Conservation (phyloP, 2,329 filamentous ascomycete genomes). For the Coniochaeta ligniaria region DNA sequence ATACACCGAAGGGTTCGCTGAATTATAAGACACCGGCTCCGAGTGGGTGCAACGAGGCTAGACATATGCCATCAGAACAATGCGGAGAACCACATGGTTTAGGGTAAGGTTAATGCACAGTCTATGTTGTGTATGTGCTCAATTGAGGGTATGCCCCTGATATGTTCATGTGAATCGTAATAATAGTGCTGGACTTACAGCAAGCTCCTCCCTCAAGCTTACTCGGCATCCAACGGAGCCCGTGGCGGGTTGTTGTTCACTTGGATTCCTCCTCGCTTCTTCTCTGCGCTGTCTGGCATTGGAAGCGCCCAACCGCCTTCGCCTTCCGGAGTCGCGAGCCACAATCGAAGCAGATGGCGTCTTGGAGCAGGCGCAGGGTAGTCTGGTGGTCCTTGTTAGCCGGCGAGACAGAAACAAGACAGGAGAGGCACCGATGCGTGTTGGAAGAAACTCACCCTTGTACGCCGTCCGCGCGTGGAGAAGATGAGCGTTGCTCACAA, state of each 20-base stretch:
- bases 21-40: too few species aligned
- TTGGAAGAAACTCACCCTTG: slow-evolving; percentile 33
- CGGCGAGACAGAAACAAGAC: background rate
- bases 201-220: slow-evolving; percentile 17
- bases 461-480: slow-evolving; percentile 79
- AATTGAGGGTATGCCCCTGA: background rate
- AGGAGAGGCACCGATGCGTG: background rate
- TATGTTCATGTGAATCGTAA: background rate
- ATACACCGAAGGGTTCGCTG: too few species aligned
- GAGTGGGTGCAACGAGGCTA: too few species aligned
- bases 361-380: slow-evolving; percentile 60
- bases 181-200: background rate
- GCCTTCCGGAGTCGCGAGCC: slow-evolving; percentile 72
- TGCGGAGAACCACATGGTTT: too few species aligned
- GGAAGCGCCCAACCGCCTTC: slow-evolving; percentile 84
- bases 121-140: background rate
- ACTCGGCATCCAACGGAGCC: slow-evolving; percentile 73
- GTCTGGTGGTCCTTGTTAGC: slow-evolving; percentile 20
- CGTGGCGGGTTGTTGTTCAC: slow-evolving; percentile 73
- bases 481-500: slow-evolving; percentile 73
- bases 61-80: too few species aligned
- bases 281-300: slow-evolving; percentile 72
- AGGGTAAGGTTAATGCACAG: too few species aligned
- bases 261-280: slow-evolving; percentile 85
- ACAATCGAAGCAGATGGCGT: slow-evolving; percentile 75